These are phyloP conservation scores for Penicillium cinerascens DNA, from an alignment of 495 filamentous ascomycete species.

Conservation along the genomic window DNA sequence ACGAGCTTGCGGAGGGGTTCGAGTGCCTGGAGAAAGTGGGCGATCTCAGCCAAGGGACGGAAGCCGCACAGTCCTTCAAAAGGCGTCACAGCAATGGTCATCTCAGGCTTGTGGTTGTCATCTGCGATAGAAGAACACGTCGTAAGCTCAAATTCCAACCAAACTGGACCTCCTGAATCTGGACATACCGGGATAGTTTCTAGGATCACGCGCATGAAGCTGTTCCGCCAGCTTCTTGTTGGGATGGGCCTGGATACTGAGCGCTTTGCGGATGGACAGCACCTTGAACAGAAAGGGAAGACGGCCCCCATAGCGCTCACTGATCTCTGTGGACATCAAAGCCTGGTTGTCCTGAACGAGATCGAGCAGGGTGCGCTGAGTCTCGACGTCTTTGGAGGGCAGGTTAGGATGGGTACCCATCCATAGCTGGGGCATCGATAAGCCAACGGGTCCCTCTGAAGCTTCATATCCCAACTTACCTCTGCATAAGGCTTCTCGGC, in stretches of 20 bases:
- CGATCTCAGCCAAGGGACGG: slow-evolving; percentile 79
- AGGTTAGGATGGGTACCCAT: slow-evolving; percentile 98
- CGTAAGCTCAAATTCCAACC: not conserved
- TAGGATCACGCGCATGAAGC: slow-evolving; percentile 78
- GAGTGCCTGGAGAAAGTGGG: slow-evolving; percentile 76
- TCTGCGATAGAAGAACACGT: slow-evolving; percentile 44
- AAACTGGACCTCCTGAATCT: not conserved
- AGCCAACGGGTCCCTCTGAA: slow-evolving; percentile 12
- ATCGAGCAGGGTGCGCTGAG: slow-evolving; percentile 83
- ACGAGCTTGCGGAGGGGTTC: slow-evolving; percentile 72
- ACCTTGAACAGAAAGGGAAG: slow-evolving; percentile 98
- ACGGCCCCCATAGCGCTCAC: slow-evolving; percentile 68
- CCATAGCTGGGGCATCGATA: slow-evolving; percentile 65
- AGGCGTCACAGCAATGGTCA: slow-evolving; percentile 94
- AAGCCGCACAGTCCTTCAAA: slow-evolving; percentile 97
- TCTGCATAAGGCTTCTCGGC: slow-evolving; percentile 81
- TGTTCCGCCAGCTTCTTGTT: slow-evolving; percentile 96
- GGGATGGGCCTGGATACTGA: slow-evolving; percentile 96
- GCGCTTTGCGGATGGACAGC: slow-evolving; percentile 85
- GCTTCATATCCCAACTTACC: slow-evolving; percentile 37
- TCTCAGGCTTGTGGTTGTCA: slow-evolving; percentile 99
- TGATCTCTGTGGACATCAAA: slow-evolving; percentile 69
- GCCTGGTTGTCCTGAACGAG: slow-evolving; percentile 84
- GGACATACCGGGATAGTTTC: slow-evolving; percentile 78
- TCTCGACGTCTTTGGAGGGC: slow-evolving; percentile 82